These are phyloP conservation scores for Leucoagaricus sp. DNA, from an alignment of 1,284 basidiomycete genomes.

Conservation along the genomic window DNA sequence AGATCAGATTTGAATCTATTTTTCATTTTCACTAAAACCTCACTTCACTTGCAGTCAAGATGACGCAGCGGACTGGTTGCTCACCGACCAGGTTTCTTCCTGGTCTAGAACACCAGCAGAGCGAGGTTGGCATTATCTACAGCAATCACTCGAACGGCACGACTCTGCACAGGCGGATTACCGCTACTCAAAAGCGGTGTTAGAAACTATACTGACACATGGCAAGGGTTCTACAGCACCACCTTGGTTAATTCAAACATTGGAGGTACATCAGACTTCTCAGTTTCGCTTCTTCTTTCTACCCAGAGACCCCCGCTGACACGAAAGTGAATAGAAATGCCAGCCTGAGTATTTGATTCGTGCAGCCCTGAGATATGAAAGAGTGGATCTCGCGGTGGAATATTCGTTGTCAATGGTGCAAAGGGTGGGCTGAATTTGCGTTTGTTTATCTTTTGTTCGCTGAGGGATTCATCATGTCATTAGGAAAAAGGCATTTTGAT, in stretches of 20 bases:
- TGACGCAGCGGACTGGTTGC: slow-evolving; percentile 76
- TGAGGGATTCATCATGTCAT: slow-evolving; percentile 15
- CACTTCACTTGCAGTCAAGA: slow-evolving; percentile 47
- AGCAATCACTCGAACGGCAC: slow-evolving; percentile 75
- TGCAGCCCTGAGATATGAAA: slow-evolving; percentile 73
- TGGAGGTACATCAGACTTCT: slow-evolving; percentile 53
- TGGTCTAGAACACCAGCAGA: slow-evolving; percentile 84
- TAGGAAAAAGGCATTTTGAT: slow-evolving; percentile 63
- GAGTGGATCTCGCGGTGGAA: slow-evolving; percentile 77
- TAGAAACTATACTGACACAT: slow-evolving; percentile 75
- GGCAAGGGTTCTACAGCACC: slow-evolving; percentile 70
- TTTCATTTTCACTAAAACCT: slow-evolving; percentile 15
- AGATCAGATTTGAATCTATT: slow-evolving; percentile 15
- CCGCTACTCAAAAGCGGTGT: slow-evolving; percentile 72
- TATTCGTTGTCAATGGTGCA: slow-evolving; percentile 70
- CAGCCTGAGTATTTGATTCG: slow-evolving; percentile 82
- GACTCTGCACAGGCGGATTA: slow-evolving; percentile 76
- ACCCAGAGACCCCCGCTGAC: not conserved
- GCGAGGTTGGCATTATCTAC: slow-evolving; percentile 88
- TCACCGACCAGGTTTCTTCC: slow-evolving; percentile 77
- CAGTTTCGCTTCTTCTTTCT: not conserved
- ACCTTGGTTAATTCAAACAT: slow-evolving; percentile 76
- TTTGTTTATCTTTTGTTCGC: slow-evolving; percentile 13
- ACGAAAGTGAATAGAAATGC: slow-evolving; percentile 46
- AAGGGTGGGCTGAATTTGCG: slow-evolving; percentile 51